These are phyloP conservation scores for Kingdonia uniflora DNA, from an alignment of 164 flowering plant species.

Conservation along the genomic window DNA sequence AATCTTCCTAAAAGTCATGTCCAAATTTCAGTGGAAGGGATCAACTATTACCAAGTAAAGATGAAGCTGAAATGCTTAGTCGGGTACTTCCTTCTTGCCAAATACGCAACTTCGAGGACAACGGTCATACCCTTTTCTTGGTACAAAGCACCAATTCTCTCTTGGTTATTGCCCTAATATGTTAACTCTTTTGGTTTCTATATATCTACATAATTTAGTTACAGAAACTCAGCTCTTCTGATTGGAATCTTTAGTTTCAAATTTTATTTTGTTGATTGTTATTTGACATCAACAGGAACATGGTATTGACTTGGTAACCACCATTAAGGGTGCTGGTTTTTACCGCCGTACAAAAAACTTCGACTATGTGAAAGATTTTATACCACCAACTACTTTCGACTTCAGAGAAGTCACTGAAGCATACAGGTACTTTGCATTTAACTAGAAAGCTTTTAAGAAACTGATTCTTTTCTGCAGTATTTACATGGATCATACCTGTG, in stretches of 20 bases:
- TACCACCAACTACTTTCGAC: constrained; percentile 64
- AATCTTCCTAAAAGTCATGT: too few relatives aligned
- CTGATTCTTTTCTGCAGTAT: too few relatives aligned
- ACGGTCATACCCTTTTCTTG: constrained; percentile 72
- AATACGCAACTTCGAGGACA: constrained; percentile 54
- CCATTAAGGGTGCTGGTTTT: constrained; percentile 56
- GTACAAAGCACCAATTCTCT: constrained; percentile 20
- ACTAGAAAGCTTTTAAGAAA: too few relatives aligned
- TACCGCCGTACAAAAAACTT: constrained; percentile 53
- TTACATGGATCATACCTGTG: too few relatives aligned
- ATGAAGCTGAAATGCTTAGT: constrained; percentile 57
- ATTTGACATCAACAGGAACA: constrained; percentile 48
- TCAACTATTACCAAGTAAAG: constrained; percentile 66
- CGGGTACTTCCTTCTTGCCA: constrained; percentile 40
- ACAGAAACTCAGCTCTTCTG: background rate
- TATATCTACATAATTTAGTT: background rate
- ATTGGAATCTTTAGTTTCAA: background rate
- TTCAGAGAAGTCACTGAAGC: too few relatives aligned
- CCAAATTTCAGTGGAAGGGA: constrained; percentile 81
- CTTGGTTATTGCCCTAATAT: background rate
- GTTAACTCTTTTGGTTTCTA: background rate
- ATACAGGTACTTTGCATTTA: too few relatives aligned
- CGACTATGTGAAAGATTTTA: constrained; percentile 46
- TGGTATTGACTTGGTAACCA: constrained; percentile 53
- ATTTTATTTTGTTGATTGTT: background rate